These are phyloP conservation scores for Zymoseptoria brevis DNA, from an alignment of 2,329 filamentous ascomycete species.

Conservation along the genomic window DNA sequence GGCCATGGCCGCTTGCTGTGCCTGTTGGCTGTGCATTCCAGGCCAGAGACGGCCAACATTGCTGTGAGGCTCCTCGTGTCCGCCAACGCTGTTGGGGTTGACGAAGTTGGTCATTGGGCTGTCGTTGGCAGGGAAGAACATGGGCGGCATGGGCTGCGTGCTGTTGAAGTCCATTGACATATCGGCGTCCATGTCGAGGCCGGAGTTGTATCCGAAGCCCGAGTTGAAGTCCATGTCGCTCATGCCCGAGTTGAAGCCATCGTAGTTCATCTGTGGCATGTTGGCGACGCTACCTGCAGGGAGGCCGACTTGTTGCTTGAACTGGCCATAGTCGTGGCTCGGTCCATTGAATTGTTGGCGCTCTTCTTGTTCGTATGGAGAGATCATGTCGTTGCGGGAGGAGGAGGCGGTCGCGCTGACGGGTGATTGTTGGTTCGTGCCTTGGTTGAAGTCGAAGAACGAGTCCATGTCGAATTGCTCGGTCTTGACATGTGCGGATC, in stretches of 20 bases:
- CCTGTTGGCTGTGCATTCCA: constrained; percentile 85
- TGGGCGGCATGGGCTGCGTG: constrained; percentile 43
- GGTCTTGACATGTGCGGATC: constrained; percentile 26
- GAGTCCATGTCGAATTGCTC: constrained; percentile 34
- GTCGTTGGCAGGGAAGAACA: constrained; percentile 51
- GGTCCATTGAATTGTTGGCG: constrained; percentile 44
- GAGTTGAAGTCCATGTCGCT: constrained; percentile 59
- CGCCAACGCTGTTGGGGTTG: constrained; percentile 64
- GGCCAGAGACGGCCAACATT: constrained; percentile 70
- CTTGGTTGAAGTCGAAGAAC: constrained; percentile 34
- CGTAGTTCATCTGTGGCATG: constrained; percentile 64
- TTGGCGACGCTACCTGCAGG: constrained; percentile 75
- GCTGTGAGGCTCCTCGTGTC: constrained; percentile 51
- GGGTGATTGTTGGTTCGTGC: constrained; percentile 25
- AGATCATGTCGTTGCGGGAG: constrained; percentile 22
- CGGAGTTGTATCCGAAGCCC: constrained; percentile 50
- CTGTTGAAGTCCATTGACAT: constrained; percentile 57
- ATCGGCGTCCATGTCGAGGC: constrained; percentile 47
- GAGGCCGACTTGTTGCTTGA: constrained; percentile 91
- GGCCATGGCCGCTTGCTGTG: constrained; percentile 54
- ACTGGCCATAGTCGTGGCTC: constrained; percentile 90
- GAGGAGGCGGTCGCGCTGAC: constrained; percentile 20
- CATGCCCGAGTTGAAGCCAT: constrained; percentile 45
- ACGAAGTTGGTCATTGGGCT: constrained; percentile 49
- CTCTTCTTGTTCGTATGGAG: constrained; percentile 31